A percentile compares a stretch with the other conserved stretches of the same genome.
phyloP scores from a whole-genome alignment of 768 basidiomycete genomes.

The Sporobolomyces pararoseus region DNA sequence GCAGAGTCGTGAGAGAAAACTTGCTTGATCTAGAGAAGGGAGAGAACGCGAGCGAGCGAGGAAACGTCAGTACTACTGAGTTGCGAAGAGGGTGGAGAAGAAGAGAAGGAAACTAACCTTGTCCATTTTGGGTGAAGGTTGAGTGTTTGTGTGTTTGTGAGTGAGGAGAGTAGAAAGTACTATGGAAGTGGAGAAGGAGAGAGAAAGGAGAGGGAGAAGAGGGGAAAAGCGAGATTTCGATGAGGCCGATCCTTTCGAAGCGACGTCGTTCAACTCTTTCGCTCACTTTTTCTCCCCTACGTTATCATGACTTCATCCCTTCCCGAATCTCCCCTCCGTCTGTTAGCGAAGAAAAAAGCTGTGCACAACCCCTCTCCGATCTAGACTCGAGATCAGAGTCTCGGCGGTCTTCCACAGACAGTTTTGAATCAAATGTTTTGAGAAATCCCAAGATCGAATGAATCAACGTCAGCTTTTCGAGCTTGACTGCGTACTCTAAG shows the following conservation, averaged over 20 bases:
- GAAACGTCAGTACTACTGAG: background rate
- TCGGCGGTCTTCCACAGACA: no score
- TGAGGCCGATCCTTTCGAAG: background rate
- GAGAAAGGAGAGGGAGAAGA: background rate
- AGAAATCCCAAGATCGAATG: no score
- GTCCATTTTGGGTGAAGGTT: constrained; percentile 11
- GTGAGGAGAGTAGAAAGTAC: background rate
- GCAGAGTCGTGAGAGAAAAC: constrained; percentile 34
- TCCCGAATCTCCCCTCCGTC: no score
- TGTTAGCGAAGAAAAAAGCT: no score
- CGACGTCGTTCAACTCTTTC: background rate
- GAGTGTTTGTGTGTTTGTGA: background rate
- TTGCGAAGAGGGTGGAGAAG: background rate
- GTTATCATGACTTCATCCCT: no score
- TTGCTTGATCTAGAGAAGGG: constrained; percentile 25
- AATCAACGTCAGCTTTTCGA: no score
- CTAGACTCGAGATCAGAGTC: no score
- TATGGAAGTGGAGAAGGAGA: background rate
- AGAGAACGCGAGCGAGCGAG: background rate
- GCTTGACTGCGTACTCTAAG: no score
- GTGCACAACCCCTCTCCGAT: no score
- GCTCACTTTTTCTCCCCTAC: background rate
- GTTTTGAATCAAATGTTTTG: no score
- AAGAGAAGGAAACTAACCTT: constrained; percentile 8
- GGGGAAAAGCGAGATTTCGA: background rate